Base-by-base conservation (phyloP, 257 asterid genomes). In the Solanum stenotomum region DNA sequence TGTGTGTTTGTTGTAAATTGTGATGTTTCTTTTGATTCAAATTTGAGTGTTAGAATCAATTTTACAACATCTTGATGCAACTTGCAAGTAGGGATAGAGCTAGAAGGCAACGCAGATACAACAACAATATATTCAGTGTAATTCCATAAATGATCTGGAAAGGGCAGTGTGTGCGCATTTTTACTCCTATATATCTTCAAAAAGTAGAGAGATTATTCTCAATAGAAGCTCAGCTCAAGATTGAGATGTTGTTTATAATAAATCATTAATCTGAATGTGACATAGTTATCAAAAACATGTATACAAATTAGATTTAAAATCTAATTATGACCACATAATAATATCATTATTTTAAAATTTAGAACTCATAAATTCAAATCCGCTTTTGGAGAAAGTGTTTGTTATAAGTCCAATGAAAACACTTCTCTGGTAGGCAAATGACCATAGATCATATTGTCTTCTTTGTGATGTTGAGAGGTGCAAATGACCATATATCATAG, bases 201-300 rank as follows among this genome's bases (percentile, higher is more conserved):
- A 23, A 67, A 29, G 0, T 25, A 25, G 20, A 67, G 23, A 70
- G 1, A 7, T 10, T 70, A 1, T 70, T 70, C 16, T 14, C 0
- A 5, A 29, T 29, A 14, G 22, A 29, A 0, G 1, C 4, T 12
- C 1, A 2, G 0, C 5, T 25, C 20, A 25, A 67, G 2, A 0
- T 70, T 29, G 11, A 29, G 11, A 70, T 2, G 3, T 70, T 29
- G 3, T 70, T 70, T 70, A 1, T 12, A 12, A 29, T 15, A 71
- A 11, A 71, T 3, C 22, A 15, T 25, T 27, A 8, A 6, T 27
- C 1, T 63, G 31, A 63, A n/a, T 5, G 6, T 63, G 31, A 9
- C 15, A 59, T 59, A 59, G 67, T 59, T 61, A 59, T 10, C 35
- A 68, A 27, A 29, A 68, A 29, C 2, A 29, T 29, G 23, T 70